A percentile compares a stretch with the other conserved stretches of the same genome.
Conservation (phyloP, 495 filamentous ascomycete genomes). For the Viridothelium virens region DNA sequence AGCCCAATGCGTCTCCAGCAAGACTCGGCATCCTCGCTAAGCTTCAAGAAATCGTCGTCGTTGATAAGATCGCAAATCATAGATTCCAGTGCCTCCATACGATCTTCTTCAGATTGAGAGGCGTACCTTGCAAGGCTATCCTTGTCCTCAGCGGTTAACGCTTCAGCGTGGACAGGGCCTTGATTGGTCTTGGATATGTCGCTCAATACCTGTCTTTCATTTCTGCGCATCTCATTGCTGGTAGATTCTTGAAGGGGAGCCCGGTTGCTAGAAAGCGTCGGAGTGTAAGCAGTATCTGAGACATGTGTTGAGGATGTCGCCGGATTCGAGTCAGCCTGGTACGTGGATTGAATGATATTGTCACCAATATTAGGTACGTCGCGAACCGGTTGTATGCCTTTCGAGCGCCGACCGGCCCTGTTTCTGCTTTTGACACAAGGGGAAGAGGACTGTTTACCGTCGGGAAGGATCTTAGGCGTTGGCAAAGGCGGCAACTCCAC, state of each 20-base stretch:
- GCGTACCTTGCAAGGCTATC: constrained; percentile 31
- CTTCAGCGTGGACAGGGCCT: not conserved
- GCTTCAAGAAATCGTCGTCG: constrained; percentile 37
- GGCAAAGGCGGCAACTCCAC: constrained; percentile 25
- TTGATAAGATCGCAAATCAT: constrained; percentile 39
- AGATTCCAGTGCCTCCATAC: constrained; percentile 34
- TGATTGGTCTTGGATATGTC: too few relatives aligned
- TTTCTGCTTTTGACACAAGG: not conserved
- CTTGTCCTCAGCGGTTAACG: constrained; percentile 17
- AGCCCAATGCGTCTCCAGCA: constrained; percentile 40
- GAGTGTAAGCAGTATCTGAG: too few relatives aligned
- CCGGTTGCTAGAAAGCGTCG: too few relatives aligned
- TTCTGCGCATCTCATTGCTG: too few relatives aligned
- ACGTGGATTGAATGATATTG: not conserved
- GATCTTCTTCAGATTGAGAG: constrained; percentile 29
- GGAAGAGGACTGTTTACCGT: not conserved
- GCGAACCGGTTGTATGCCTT: not conserved
- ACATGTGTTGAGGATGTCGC: constrained; percentile 10
- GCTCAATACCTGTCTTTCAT: too few relatives aligned
- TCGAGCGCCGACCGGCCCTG: not conserved
- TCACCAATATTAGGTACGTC: not conserved
- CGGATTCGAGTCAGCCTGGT: not conserved
- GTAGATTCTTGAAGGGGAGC: too few relatives aligned
- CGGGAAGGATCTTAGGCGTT: constrained; percentile 23
- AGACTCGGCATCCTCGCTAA: constrained; percentile 38